phyloP scores from a whole-genome alignment of 2,329 filamentous ascomycete species.

The Ceratocystis cubensis region DNA sequence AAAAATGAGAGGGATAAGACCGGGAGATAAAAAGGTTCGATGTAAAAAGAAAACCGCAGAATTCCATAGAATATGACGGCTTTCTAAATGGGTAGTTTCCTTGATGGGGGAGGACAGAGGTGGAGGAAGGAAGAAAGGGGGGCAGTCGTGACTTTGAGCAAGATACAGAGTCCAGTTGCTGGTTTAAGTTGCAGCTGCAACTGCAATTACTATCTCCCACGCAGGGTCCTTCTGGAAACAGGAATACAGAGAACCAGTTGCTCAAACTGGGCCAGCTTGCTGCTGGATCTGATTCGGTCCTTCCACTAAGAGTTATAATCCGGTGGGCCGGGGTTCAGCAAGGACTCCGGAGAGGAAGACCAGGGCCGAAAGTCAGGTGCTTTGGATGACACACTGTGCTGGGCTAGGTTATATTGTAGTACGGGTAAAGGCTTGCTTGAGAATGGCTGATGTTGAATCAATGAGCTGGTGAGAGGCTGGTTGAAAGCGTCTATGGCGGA shows the following conservation, averaged over 20 bases:
- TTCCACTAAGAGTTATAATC: not conserved
- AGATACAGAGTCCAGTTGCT: not conserved
- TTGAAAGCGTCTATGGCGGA: not conserved
- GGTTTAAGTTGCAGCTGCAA: not conserved
- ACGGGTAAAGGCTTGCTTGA: not conserved
- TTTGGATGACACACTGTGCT: not conserved
- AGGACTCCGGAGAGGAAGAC: not conserved
- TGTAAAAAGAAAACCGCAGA: not conserved
- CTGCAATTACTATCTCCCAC: not conserved
- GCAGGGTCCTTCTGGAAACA: not conserved
- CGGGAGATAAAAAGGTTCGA: not conserved
- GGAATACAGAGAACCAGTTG: not conserved
- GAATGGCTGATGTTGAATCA: conserved; percentile 5
- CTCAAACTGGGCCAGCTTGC: not conserved
- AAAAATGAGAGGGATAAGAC: not conserved
- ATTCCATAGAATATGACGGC: not conserved
- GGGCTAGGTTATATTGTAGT: not conserved
- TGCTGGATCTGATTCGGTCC: not conserved
- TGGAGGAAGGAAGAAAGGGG: not conserved
- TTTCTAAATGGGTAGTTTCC: not conserved
- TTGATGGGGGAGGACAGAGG: not conserved
- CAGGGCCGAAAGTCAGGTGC: not conserved
- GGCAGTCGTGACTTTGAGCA: not conserved
- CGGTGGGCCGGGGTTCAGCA: not conserved
- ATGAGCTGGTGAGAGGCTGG: not conserved